phyloP scores from a whole-genome alignment of 1,139 yeast species.

The Yamadazyma siamensis region DNA sequence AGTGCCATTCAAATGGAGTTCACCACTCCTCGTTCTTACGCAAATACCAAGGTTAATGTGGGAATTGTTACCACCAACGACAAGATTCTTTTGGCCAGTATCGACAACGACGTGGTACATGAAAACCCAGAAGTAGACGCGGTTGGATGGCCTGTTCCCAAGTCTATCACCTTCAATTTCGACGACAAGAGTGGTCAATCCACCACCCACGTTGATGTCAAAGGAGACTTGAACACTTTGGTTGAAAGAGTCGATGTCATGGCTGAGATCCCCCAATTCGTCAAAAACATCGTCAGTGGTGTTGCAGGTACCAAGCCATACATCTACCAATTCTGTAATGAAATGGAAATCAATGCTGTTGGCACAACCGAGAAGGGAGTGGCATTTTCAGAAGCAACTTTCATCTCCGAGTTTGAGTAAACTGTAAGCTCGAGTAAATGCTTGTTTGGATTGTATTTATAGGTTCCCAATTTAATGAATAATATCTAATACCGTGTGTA shows the following conservation, averaged over 20 bases:
- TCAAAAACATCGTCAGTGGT: conserved; percentile 88
- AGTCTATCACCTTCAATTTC: conserved; percentile 55
- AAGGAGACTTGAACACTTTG: conserved; percentile 54
- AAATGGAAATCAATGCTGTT: conserved; percentile 37
- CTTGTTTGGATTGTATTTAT: conserved; percentile 7
- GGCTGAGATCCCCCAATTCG: conserved; percentile 95
- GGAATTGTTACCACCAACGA: conserved; percentile 71
- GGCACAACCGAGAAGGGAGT: conserved; percentile 54
- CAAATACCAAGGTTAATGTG: conserved; percentile 72
- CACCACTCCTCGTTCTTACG: conserved; percentile 90
- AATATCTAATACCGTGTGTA: too few relatives aligned
- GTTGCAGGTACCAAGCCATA: conserved; percentile 95
- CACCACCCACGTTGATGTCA: conserved; percentile 35
- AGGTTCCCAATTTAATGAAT: too few relatives aligned
- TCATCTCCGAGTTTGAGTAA: conserved; percentile 45
- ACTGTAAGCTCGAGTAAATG: background rate
- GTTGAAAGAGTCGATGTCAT: conserved; percentile 94
- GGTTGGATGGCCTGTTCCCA: conserved; percentile 92
- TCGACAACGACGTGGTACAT: conserved; percentile 66
- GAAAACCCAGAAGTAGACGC: conserved; percentile 59
- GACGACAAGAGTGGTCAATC: conserved; percentile 23
- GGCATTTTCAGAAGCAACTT: conserved; percentile 82
- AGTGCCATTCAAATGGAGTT: conserved; percentile 91
- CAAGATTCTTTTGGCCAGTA: conserved; percentile 61
- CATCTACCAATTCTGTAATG: conserved; percentile 84